Base-by-base conservation (phyloP, 2,329 filamentous ascomycete species). In the Didymella pinodella region DNA sequence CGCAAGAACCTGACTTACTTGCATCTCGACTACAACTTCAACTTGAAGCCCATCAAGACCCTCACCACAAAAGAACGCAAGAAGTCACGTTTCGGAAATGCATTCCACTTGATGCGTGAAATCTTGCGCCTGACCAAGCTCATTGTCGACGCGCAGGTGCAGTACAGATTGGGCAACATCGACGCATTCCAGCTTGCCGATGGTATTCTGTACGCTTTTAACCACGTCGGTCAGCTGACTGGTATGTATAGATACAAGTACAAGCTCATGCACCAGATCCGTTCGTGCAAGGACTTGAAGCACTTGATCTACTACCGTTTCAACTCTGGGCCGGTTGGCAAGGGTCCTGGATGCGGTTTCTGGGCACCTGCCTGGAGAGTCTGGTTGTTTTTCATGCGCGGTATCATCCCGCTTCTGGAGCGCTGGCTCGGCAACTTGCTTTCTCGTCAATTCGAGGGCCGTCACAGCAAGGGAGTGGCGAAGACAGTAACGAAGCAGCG, bases 211-310 rank as follows among this genome's bases (percentile, higher is more conserved):
- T 99, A 99, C 70, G 96, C 95, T 18, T 99, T 99, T 82, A 99
- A 99, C 80, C 95, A 99, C 70, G 95, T 99, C 57, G 95, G 95
- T 62, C 96, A 99, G 78, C 83, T 99, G 62, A 99, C 95, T 16
- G 95, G 95, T 76, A 99, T 99, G 95, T 99, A 99, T 80, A 90
- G 95, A 61, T 99, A 99, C 86, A 99, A 99, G 84, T 99, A 99
- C 83, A 99, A 99, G 84, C 85, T 99, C 56, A 99, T 99, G 95
- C 95, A 99, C 77, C 95, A 99, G 79, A 99, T 99, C 70, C 92
- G 95, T 69, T 96, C 95, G 0, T 99, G 95, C 84, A 99, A 99
- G 80, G 95, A 99, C 80, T 78, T 99, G 75, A 99, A 99, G 86
- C 95, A 99, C 85, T 82, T 99, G 62, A 98, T 99, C 66, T 99